Evolutionary conservation across 768 basidiomycete genomes (phyloP).

Genomic region (Xerocomellus intermedius): DNA sequence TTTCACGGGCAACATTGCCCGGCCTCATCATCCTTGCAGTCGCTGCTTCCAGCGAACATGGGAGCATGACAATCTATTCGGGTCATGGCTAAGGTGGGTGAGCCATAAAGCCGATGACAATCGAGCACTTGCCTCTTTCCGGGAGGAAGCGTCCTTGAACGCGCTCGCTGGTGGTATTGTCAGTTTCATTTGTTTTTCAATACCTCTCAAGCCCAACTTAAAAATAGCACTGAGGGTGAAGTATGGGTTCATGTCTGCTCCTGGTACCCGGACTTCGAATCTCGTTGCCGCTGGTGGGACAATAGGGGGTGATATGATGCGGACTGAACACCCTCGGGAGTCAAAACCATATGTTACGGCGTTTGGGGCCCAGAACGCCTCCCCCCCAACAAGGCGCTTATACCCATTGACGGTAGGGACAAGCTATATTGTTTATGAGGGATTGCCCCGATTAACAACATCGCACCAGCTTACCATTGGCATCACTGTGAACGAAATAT

Average conservation of each 20-base stretch:
- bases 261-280: slow-evolving; percentile 91
- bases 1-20: slow-evolving; percentile 80
- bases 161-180: slow-evolving; percentile 65
- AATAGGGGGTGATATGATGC: slow-evolving; percentile 90
- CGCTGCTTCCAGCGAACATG: slow-evolving; percentile 76
- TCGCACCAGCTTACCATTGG: slow-evolving; percentile 60
- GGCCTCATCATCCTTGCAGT: slow-evolving; percentile 76
- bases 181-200: slow-evolving; percentile 70
- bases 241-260: slow-evolving; percentile 96
- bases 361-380: slow-evolving; percentile 93
- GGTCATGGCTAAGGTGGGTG: not conserved
- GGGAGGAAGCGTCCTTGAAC: slow-evolving; percentile 38
- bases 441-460: not conserved
- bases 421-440: slow-evolving; percentile 41
- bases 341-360: slow-evolving; percentile 95
- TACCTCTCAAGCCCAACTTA: slow-evolving; percentile 82
- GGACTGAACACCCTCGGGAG: slow-evolving; percentile 86
- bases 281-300: slow-evolving; percentile 80
- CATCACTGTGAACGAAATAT: slow-evolving; percentile 55
- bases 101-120: not conserved
- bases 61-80: slow-evolving; percentile 66
- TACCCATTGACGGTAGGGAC: slow-evolving; percentile 96
- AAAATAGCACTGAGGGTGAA: slow-evolving; percentile 88
- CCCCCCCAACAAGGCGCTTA: slow-evolving; percentile 92
- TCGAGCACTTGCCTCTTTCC: slow-evolving; percentile 55